Evolutionary conservation across 2,329 filamentous ascomycete genomes (phyloP), one percentile per base, ranked within the genome.

Genomic region (Lachnum nothofagi): DNA sequence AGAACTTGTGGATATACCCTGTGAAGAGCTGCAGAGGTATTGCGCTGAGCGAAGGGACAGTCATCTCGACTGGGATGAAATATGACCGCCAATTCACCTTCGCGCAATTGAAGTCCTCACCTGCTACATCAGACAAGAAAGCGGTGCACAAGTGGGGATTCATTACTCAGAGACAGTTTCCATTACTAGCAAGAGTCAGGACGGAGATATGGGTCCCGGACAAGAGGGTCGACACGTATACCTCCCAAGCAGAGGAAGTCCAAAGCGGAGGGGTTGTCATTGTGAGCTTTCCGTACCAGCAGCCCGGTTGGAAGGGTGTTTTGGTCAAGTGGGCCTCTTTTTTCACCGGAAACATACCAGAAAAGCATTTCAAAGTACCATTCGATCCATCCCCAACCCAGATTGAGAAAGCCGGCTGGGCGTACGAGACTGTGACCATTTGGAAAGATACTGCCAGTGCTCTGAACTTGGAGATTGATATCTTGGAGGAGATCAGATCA

Each of bases 51-150:
- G 70, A 75, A 52, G 79, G 79, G 51, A 77, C 79, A 46, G 75
- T 93, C 14, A 68, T 88, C 39, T 71, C 79, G 5, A 80, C 79
- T 2, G 89, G 90, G 2, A 74, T 95, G 48, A 78, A 85, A 64
- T 86, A 85, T 66, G 90, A 96, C 68, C 80, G 89, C 5, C 79
- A 91, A 58, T 95, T 90, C 71, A 85, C 82, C 41, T 88, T 96
- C 64, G 89, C 86, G 1, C 85, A 91, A 66, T 72, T 78, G 52
- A 72, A 71, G 64, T 70, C 71, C 31, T 75, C 75, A 51, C 71
- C 74, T 2, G 67, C 70, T 16, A 63, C 69, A 42, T 61, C 63
- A 10, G 58, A 65, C 12, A 61, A 70, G 49, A 68, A 70, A 55
- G 65, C 66, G 46, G 62, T 67, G 41, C 74, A 73, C 57, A 67